phyloP scores from a whole-genome alignment of 2,329 filamentous ascomycete genomes.

The Cryphonectria nitschkei region DNA sequence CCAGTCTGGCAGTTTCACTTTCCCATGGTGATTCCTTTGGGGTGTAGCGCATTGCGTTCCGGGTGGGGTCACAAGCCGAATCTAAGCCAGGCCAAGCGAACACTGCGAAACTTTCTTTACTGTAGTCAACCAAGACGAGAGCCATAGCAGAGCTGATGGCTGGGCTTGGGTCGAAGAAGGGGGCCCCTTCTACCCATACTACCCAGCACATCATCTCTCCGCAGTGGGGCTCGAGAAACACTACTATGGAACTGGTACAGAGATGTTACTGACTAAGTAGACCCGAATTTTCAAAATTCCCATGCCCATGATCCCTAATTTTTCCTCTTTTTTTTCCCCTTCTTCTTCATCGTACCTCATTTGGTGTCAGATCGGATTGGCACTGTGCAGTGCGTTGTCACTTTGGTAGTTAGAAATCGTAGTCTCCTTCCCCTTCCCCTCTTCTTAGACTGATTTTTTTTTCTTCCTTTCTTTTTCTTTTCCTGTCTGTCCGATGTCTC shows the following conservation, averaged over 20 bases:
- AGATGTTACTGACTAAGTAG: background rate
- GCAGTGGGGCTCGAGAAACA: slow-evolving; percentile 1
- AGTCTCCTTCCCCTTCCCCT: background rate
- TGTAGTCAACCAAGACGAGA: background rate
- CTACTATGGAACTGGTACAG: background rate
- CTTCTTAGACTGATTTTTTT: background rate
- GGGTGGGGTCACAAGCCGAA: slow-evolving; percentile 4
- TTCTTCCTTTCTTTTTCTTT: background rate
- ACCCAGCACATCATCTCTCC: background rate
- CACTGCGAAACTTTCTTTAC: background rate
- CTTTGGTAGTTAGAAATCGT: background rate
- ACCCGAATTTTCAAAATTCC: slow-evolving; percentile 5
- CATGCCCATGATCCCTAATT: slow-evolving; percentile 1
- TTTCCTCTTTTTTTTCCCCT: too few species aligned
- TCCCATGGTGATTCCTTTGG: background rate
- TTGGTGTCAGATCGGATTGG: background rate
- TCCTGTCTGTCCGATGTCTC: background rate
- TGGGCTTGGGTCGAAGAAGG: background rate
- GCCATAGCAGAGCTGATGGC: background rate
- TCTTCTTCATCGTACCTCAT: background rate
- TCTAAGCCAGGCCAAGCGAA: background rate
- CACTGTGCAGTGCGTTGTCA: slow-evolving; percentile 11
- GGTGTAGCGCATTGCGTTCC: slow-evolving; percentile 8
- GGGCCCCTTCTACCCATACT: background rate
- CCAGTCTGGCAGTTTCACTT: slow-evolving; percentile 6